Base-by-base conservation (phyloP, 164 flowering plant species). In the Tetrastigma voinierianum region DNA sequence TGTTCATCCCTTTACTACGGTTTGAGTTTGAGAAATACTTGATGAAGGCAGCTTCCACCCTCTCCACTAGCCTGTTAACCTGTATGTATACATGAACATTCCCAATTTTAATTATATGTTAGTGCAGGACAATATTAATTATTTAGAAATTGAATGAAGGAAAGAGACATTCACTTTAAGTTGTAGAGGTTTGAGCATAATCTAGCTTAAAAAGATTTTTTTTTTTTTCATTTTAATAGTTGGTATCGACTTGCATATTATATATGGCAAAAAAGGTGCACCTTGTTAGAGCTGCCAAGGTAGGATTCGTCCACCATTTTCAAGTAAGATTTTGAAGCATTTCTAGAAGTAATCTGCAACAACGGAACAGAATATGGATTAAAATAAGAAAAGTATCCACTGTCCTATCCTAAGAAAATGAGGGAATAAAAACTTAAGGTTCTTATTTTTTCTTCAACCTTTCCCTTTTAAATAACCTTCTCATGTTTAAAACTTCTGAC, bases 1-100 rank as follows among this genome's bases (percentile, higher is more conserved):
- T 68, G 13, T 49, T 69, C 70, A 89, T 85, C 47, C 89, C 90
- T 80, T 86, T 83, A 4, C 73, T 74, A 7, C 90, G 81, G 43
- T 89, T 89, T 10, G 83, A 72, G 56, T 88, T 88, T 2, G 79
- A 57, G 53, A 88, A 88, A 64, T 86, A 90, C 73, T 85, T 88
- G 68, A 88, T 78, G 72, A 88, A 88, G 17, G 90, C 74, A 1
- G 74, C 80, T 67, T 88, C 93, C 20, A 86, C 89, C 64, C 90
- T 83, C 64, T 84, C 90, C 67, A 88, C 68, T 32, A 88, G 79
- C 80, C 70, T 82, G 46, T 71, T 75, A 44, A 88, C 79, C 87
- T 87, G 74, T 55, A 5, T 17, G 20, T 13, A 24, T 43, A 70
- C 25, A 32, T 24, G 5, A 10, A 51, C 13, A 58, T 15, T 32